Percentiles rank a stretch among this genome's conserved stretches.
These are phyloP conservation scores for Juncus inflexus DNA, from an alignment of 176 grass and related monocot genomes.

Conservation along the genomic window DNA sequence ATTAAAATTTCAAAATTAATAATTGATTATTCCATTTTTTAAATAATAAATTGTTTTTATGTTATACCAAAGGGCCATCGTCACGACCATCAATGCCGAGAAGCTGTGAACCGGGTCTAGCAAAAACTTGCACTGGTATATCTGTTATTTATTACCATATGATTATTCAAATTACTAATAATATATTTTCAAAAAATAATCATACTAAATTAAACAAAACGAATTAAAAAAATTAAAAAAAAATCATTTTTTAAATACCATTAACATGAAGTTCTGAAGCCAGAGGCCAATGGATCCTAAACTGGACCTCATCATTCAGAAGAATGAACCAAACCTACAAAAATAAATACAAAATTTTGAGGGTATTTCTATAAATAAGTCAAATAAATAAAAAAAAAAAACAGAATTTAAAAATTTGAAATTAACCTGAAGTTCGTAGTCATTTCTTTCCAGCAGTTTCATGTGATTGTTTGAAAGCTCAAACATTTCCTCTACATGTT, in stretches of 20 bases:
- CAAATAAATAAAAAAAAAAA: neutral
- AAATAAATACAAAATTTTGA: neutral
- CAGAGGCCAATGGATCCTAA: constrained; percentile 65
- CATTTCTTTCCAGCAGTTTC: constrained; percentile 33
- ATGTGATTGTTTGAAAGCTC: constrained; percentile 33
- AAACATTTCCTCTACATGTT: constrained; percentile 43
- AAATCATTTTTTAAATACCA: constrained; percentile 20
- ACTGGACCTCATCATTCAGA: constrained; percentile 58
- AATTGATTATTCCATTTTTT: neutral
- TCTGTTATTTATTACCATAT: too few relatives aligned
- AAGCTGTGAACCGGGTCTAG: constrained; percentile 41
- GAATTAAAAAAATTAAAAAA: too few relatives aligned
- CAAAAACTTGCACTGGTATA: constrained; percentile 30
- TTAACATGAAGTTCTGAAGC: constrained; percentile 41
- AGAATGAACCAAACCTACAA: constrained; percentile 60
- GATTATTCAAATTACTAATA: too few relatives aligned
- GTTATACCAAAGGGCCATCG: constrained; percentile 53
- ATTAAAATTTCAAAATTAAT: constrained; percentile 11
- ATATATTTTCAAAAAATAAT: too few relatives aligned
- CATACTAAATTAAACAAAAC: too few relatives aligned
- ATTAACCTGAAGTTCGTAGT: constrained; percentile 55
- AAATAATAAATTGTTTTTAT: neutral
- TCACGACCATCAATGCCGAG: constrained; percentile 52
- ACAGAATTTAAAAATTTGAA: neutral
- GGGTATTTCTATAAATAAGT: too few relatives aligned